These are phyloP conservation scores for Pseudoperonospora humuli DNA, from an alignment of 352 stramenopile species.

Conservation along the genomic window DNA sequence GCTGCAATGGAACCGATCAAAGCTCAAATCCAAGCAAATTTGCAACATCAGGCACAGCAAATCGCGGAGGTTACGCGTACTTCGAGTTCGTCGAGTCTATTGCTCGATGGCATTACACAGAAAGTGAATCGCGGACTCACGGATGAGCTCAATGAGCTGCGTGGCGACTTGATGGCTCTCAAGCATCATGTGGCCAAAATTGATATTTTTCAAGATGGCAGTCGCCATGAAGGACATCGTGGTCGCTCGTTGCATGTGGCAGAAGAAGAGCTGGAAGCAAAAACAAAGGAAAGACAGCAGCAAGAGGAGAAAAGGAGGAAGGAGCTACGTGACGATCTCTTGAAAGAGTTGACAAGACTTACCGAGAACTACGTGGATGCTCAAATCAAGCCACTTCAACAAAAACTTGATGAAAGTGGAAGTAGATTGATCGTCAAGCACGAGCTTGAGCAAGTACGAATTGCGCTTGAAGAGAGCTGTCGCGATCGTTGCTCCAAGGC, in stretches of 20 bases:
- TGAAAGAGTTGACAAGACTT: no score
- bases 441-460: constrained; percentile 12
- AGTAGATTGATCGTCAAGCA: constrained; percentile 11
- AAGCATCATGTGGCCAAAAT: no score
- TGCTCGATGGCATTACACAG: constrained; percentile 52
- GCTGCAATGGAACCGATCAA: constrained; percentile 75
- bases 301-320: no score
- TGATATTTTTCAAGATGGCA: no score
- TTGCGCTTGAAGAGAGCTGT: constrained; percentile 14
- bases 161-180: no score
- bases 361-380: no score
- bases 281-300: no score
- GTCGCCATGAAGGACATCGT: no score
- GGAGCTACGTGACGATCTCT: no score
- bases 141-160: constrained; percentile 45
- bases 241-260: no score
- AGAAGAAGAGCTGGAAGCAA: no score
- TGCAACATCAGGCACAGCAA: constrained; percentile 67
- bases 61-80: constrained; percentile 60
- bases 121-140: constrained; percentile 53
- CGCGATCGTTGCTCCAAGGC: constrained; percentile 7
- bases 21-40: constrained; percentile 58
- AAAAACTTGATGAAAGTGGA: constrained; percentile 7
- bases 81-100: constrained; percentile 44
- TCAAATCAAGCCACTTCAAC: constrained; percentile 9